Base-by-base conservation (phyloP, 257 asterid species). In the Catharanthus roseus region DNA sequence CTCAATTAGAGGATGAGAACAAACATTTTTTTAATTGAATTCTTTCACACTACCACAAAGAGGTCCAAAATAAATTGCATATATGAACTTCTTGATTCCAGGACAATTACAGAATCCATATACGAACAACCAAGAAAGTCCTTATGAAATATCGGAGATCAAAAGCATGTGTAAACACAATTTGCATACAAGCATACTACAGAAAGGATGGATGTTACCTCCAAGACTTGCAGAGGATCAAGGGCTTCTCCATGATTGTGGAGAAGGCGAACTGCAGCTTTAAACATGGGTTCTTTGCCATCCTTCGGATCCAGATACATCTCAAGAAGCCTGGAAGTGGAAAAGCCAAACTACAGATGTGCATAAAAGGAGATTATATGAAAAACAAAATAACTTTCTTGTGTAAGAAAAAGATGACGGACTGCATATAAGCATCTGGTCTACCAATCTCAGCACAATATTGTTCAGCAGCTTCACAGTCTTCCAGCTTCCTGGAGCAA, bases 361-460 rank as follows among this genome's bases (percentile, higher is more conserved):
- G 68, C 60, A 79, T 45, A 63, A 61, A 77, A 41, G 38, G 45
- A 75, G 72, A 67, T 53, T 75, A 34, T 64, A 45, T 45, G 19
- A 75, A 60, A 69, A 73, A 60, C 68, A 74, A 24, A 71, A 21
- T 3, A 6, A 72, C 53, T 55, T 73, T 82, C 49, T 70, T 65
- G 70, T 68, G 72, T 29, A 70, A 77, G 77, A 74, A 70, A 67
- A 76, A 62, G 60, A 72, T 58, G 73, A 88, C 97, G 78, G 60
- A 91, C 97, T 85, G 95, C 85, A 86, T 88, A 84, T 89, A 95
- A 67, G 97, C 95, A 89, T 91, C 99, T 76, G 97, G 89, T 85
- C 99, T 87, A 68, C 97, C 99, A 77, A 95, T 95, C 91, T 95
- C 99, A 4, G 83, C 93, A 79, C 99, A 91, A 72, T 95, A 95